A percentile compares a stretch with the other conserved stretches of the same genome.
phyloP scores from a whole-genome alignment of 2,329 filamentous ascomycete genomes.

The Sarocladiaceae sp. region DNA sequence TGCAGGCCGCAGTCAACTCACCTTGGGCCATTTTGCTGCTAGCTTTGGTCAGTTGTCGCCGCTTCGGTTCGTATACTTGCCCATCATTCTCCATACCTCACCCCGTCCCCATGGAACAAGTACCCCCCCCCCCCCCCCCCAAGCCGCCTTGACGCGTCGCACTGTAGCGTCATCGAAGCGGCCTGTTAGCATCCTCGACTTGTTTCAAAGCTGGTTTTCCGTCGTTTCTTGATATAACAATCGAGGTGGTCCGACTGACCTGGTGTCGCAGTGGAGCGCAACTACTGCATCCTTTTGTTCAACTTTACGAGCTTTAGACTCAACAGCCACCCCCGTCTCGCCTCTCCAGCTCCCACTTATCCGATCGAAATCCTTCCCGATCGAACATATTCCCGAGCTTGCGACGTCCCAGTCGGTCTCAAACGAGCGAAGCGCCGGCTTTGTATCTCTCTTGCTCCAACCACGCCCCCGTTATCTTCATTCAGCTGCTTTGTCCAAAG shows the following conservation, averaged over 20 bases:
- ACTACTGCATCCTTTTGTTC: not conserved
- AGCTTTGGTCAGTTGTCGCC: too few species aligned
- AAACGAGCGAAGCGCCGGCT: not conserved
- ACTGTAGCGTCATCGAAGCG: conserved; percentile 2
- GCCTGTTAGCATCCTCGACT: not conserved
- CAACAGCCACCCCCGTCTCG: not conserved
- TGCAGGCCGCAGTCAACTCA: not conserved
- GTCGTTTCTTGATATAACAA: conserved; percentile 1
- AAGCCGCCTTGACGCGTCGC: conserved; percentile 6
- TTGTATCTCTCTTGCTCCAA: too few species aligned
- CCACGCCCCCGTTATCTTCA: not conserved
- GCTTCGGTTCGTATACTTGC: conserved; percentile 1
- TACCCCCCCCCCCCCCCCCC: too few species aligned
- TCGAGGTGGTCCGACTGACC: conserved; percentile 4
- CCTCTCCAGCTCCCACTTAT: not conserved
- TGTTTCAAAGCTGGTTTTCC: not conserved
- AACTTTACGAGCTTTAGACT: conserved; percentile 5
- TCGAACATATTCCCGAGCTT: not conserved
- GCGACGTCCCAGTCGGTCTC: not conserved
- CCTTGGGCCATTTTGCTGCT: too few species aligned
- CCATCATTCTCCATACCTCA: not conserved
- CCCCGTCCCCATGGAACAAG: not conserved
- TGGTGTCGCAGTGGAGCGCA: conserved; percentile 5
- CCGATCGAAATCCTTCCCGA: conserved; percentile 7
- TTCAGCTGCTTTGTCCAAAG: not conserved